These are phyloP conservation scores for Solanum piurae DNA, from an alignment of 257 asterid species.

Conservation along the genomic window DNA sequence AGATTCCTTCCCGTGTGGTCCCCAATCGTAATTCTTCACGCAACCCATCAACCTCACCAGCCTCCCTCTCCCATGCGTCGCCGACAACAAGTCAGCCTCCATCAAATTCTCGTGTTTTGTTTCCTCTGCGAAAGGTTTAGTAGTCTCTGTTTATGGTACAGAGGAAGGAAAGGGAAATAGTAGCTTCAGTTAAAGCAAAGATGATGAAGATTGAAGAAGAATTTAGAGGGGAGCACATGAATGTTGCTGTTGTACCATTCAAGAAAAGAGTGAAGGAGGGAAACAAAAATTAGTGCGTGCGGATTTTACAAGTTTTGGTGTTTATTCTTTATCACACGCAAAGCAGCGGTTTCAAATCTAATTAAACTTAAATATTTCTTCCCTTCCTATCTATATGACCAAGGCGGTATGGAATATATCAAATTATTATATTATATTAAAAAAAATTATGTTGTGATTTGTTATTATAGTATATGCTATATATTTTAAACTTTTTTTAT, in stretches of 20 bases:
- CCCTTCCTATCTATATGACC: too few species aligned
- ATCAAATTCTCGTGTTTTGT: background rate
- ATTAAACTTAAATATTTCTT: background rate
- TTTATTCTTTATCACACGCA: background rate
- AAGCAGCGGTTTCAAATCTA: background rate
- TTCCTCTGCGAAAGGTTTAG: background rate
- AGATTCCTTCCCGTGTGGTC: conserved; percentile 47
- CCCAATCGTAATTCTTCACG: conserved; percentile 73
- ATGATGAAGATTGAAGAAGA: background rate
- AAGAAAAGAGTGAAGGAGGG: background rate
- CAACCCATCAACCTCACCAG: conserved; percentile 46
- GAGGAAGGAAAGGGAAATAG: background rate
- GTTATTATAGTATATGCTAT: too few species aligned
- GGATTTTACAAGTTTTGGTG: background rate
- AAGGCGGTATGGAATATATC: too few species aligned
- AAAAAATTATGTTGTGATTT: too few species aligned
- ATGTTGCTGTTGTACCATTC: background rate
- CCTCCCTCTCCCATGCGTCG: background rate
- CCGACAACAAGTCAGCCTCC: background rate
- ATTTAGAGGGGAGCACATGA: background rate
- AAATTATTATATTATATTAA: too few species aligned
- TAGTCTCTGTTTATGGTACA: background rate
- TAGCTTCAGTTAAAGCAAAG: background rate
- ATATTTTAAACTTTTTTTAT: too few species aligned
- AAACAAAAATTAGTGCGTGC: background rate